Evolutionary conservation across 176 grass and related monocot genomes (phyloP), one percentile per base, ranked within the genome.

Genomic region (Musa schizocarpa): DNA sequence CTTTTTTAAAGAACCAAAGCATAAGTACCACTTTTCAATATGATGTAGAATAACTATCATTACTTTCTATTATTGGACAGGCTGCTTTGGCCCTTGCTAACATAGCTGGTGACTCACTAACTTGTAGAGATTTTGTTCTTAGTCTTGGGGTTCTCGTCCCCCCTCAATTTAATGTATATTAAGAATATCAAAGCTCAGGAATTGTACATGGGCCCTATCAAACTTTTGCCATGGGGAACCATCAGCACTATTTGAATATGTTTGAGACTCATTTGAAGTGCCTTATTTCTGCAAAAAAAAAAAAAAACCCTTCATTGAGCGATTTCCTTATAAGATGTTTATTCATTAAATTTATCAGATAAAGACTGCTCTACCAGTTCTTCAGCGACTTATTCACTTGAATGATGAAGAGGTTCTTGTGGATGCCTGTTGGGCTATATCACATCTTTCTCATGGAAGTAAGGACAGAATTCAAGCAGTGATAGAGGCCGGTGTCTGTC

Each of bases 141-240:
- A 83, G 90, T 12, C 72, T 86, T 83, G 88, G 83, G 20, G 79
- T 66, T 74, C 26, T 91, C 53, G 56, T 26, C 0, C 85, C 84
- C 2, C 71, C 81, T 82, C 81, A 85, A 80, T 88, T 96, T 79
- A 88, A 80, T 79, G 88, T 88, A 81, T 78, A 71, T 62, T 82
- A 85, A 91, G 80, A 82, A 82, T 91, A 85, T 80, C 92, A 81
- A 87, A 84, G 77, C 80, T 91, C 50, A 96, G 88, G 76, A 96
- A 82, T 77, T 81, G 86, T 69, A 88, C 86, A 56, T 91, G 92
- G 92, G 80, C 86, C 77, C 67, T 96, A 50, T 76, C 88, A 75
- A 96, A 91, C 74, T 76, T 96, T 85, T 96, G 92, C 65, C 84
- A 83, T 71, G 77, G 88, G 63, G 86, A 88, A 83, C 69, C 90